Evolutionary conservation across 2,329 filamentous ascomycete genomes (phyloP), one percentile per base, ranked within the genome.

Genomic region (Epicoccum nigrum): DNA sequence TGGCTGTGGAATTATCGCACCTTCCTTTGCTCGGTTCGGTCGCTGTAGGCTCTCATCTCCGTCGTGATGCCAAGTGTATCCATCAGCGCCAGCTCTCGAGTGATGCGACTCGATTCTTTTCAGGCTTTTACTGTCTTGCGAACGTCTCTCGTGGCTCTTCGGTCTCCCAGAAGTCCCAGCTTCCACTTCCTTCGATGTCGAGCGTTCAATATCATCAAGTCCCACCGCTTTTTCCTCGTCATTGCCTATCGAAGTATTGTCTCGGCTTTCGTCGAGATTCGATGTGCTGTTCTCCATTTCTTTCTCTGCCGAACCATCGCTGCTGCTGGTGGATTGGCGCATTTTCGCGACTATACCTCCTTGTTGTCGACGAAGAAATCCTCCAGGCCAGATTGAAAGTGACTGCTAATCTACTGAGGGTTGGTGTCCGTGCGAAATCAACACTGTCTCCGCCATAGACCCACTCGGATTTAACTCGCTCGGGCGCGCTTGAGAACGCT

Each of bases 11-110:
- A 45, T 58, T 28, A 51, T 37, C 4, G 42, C 42, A 16, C 58
- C 63, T 39, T 56, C 47, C 20, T 51, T 65, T 53, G 60, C 56
- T 39, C 53, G 62, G 44, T 56, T 65, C 50, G 51, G 66, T 44
- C 46, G 50, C 20, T 52, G 25, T 19, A 46, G 45, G n/a, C 56
- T 51, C 17, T 66, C 58, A 27, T 70, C 63, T 5, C 66, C 63
- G 43, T 66, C 58, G n/a, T 47, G 32, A 54, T 70, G 65, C 54
- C 60, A 69, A 8, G 69, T 73, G 57, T 74, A 75, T 31, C 72
- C 72, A 39, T 75, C 71, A 38, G 64, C 65, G 12, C 65, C 71
- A 17, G 68, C 71, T 51, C 71, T 65, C 6, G 72, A 74, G 16
- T 70, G 67, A 35, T 71, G 68, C 19, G 70, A 73, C 34, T 56